phyloP scores from a whole-genome alignment of 2,329 filamentous ascomycete genomes.

The Sporothrix pallida region DNA sequence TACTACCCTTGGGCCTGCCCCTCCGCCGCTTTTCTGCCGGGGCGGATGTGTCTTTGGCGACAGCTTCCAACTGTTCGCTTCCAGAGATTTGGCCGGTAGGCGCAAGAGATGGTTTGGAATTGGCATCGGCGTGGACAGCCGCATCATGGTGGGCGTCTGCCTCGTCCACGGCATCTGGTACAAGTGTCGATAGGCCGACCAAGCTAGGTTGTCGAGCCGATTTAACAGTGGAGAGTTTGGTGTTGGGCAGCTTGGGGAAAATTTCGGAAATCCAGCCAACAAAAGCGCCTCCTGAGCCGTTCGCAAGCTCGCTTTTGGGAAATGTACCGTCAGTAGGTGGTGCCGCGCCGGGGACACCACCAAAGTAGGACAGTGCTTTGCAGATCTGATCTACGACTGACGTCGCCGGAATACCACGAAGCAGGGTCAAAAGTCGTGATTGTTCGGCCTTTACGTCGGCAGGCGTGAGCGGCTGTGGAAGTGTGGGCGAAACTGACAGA shows the following conservation, averaged over 20 bases:
- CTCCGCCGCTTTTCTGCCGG: conserved; percentile 51
- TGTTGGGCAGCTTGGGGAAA: conserved; percentile 54
- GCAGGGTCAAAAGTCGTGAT: conserved; percentile 61
- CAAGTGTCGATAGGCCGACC: conserved; percentile 12
- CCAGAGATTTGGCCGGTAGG: not conserved
- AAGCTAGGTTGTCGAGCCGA: conserved; percentile 6
- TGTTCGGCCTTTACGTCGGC: conserved; percentile 64
- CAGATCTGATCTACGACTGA: conserved; percentile 67
- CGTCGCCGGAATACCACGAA: conserved; percentile 61
- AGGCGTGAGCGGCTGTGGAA: conserved; percentile 44
- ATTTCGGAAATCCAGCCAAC: conserved; percentile 69
- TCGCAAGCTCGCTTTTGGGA: conserved; percentile 60
- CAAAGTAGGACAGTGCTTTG: conserved; percentile 68
- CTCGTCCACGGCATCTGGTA: not conserved
- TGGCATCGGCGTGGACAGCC: not conserved
- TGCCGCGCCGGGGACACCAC: conserved; percentile 62
- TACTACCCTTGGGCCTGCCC: conserved; percentile 64
- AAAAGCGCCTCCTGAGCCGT: conserved; percentile 63
- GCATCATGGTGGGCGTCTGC: not conserved
- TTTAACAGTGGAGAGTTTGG: conserved; percentile 22
- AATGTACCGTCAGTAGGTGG: conserved; percentile 58
- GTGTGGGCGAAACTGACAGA: conserved; percentile 29
- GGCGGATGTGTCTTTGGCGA: not conserved
- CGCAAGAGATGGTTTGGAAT: not conserved
- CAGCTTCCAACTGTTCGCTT: not conserved